phyloP scores from a whole-genome alignment of 176 grass and related monocot species.

The Hyparrhenia diplandra region DNA sequence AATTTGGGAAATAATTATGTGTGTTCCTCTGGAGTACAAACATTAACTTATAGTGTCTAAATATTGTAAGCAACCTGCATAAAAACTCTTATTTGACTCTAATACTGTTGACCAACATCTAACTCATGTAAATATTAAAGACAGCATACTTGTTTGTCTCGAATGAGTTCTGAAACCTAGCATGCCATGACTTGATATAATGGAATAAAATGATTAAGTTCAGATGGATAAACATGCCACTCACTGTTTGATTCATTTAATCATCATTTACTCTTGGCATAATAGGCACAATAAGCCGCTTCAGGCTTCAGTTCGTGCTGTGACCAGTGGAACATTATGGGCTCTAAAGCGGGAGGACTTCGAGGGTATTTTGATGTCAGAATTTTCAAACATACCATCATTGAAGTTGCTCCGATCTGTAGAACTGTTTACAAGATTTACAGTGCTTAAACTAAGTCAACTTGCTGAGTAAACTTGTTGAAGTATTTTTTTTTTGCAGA shows the following conservation, averaged over 20 bases:
- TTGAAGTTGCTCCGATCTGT: conserved; percentile 86
- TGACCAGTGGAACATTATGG: conserved; percentile 89
- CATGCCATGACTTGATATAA: conserved; percentile 8
- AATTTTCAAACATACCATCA: conserved; percentile 82
- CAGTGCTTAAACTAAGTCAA: conserved; percentile 84
- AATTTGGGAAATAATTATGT: not conserved
- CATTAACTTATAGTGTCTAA: not conserved
- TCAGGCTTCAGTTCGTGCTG: conserved; percentile 88
- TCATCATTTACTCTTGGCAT: conserved; percentile 27
- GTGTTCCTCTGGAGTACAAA: not conserved
- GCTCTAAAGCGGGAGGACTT: conserved; percentile 90
- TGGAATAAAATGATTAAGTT: not conserved
- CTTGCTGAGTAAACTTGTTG: conserved; percentile 67
- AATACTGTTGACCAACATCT: not conserved
- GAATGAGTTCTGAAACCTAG: conserved; percentile 12
- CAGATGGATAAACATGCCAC: not conserved
- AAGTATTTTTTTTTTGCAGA: conserved; percentile 81
- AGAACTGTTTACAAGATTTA: conserved; percentile 74
- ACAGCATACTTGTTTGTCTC: not conserved
- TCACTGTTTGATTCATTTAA: conserved; percentile 9
- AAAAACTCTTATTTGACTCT: not conserved
- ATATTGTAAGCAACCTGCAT: not conserved
- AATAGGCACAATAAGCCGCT: conserved; percentile 96
- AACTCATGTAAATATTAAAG: not conserved
- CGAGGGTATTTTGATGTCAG: conserved; percentile 85